Base-by-base conservation (phyloP, 352 stramenopile genomes). In the Phytophthora chlamydospora region DNA sequence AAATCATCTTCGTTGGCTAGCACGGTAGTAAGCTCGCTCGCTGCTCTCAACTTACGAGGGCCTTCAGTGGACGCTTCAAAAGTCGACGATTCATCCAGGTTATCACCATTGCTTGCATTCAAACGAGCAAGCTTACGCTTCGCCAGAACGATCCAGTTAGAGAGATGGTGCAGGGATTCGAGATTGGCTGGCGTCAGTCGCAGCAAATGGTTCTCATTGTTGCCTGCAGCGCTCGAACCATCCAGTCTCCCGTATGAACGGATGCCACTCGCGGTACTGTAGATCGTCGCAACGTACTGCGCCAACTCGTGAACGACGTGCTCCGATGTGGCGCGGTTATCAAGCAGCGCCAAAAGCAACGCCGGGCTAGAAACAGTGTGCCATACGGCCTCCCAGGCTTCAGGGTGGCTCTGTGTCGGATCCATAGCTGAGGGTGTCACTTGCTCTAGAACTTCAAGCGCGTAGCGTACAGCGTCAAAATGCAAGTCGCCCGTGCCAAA, bases 91-190 rank as follows among this genome's bases (percentile, higher is more conserved):
- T 62, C 36, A 17, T 50, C 50, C 14, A 56, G 21, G 11, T 19
- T 56, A 14, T 21, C 48, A 42, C 33, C 32, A 10, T 60, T 71
- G 4, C 69, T 77, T 19, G 71, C 62, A 50, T 89, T 70, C 16
- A 92, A 69, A 13, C 78, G 77, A 35, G 75, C 73, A 36, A 88
- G 68, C 60, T 91, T 89, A 34, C 83, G 83, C 48, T 90, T 90
- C 14, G 82, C 83, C 8, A 95, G 61, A 19, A 93, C 52, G 12
- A 93, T 80, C 85, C 85, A 95, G 50, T 92, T 92, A 14, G 80
- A 80, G 21, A 96, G 65, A 61, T 93, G 80, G 12, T 85, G 73
- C 21, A 93, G 63, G 34, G 75, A 73, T 40, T 94, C 85, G n/a
- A 95, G 47, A 51, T 93, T 96, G 5, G 85, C 77, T 56, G 71